Base-by-base conservation (phyloP, 140 eudicot genomes). In the Stevia rebaudiana region DNA sequence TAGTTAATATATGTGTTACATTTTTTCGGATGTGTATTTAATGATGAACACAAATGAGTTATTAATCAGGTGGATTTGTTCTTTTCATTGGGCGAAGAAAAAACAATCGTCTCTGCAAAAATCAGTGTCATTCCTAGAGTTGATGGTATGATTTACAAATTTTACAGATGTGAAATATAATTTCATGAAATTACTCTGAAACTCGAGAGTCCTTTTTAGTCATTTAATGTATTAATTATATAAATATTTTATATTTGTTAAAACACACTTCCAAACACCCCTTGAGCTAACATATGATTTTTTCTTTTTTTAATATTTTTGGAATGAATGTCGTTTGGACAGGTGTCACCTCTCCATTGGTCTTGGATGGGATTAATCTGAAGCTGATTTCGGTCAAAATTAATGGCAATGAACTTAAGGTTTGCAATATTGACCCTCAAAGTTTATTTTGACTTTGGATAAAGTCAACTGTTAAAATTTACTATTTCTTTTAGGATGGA, bases 291-390 rank as follows among this genome's bases (percentile, higher is more conserved):
- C 5, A n/a, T n/a, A n/a, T n/a, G n/a, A n/a, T 13, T 43, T 6
- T 17, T 18, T 46, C 0, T 8, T 24, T 25, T 39, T 5, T 67
- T 48, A 21, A 17, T 24, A 22, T 21, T 46, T 24, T 7, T 9
- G 46, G 40, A 42, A 30, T 55, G 31, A 22, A 22, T 30, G n/a
- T 65, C 18, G 0, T 65, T 19, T 15, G 31, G 19, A 63, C 85
- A 90, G 97, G 95, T 51, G 61, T 49, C 12, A 65, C 81, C 53
- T 50, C 86, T 59, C 94, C 98, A 30, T 73, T 92, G 49, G 81
- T 81, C 72, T 76, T 92, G 82, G 83, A 88, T 81, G 98, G 98
- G 56, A 60, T 43, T 13, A 96, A 92, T 74, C 70, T 88, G 68
- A 88, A 85, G 82, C 81, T 92, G 75, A 44, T 88, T 59, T 77